phyloP scores from a whole-genome alignment of 106 monocot species.

The Phalaenopsis equestris region DNA sequence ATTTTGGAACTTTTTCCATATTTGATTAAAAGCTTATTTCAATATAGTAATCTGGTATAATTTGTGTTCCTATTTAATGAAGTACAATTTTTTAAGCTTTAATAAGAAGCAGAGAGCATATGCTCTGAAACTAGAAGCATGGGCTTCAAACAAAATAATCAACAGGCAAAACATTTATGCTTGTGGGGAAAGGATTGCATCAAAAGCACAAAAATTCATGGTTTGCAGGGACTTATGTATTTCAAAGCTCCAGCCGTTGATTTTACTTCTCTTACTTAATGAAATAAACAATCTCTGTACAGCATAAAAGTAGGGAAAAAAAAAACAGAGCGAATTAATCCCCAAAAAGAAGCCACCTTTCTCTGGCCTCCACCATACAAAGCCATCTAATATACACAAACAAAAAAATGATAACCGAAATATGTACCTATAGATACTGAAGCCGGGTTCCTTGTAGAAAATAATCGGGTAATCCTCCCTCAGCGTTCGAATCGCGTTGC shows the following conservation, averaged over 20 bases:
- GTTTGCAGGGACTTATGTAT: no score
- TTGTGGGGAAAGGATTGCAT: no score
- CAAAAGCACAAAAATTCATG: no score
- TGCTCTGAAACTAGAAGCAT: no score
- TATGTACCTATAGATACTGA: constrained; percentile 68
- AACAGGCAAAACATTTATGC: no score
- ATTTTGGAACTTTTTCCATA: neutral
- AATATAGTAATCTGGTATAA: no score
- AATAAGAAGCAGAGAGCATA: no score
- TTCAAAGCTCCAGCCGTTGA: neutral
- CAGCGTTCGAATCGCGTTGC: constrained; percentile 69
- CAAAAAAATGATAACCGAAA: neutral
- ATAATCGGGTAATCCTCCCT: constrained; percentile 64
- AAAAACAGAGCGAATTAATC: no score
- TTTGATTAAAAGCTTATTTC: neutral
- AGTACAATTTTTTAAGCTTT: no score
- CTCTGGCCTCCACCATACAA: neutral
- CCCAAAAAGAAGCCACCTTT: neutral
- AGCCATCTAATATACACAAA: neutral
- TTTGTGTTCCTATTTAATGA: no score
- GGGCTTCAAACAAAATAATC: no score
- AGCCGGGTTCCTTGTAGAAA: constrained; percentile 54
- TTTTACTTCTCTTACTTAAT: neutral
- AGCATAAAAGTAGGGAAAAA: neutral
- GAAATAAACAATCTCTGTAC: neutral